Percentiles rank a stretch among this genome's conserved stretches.
phyloP scores from a whole-genome alignment of 352 stramenopile species.

The Pythium utonaiense region DNA sequence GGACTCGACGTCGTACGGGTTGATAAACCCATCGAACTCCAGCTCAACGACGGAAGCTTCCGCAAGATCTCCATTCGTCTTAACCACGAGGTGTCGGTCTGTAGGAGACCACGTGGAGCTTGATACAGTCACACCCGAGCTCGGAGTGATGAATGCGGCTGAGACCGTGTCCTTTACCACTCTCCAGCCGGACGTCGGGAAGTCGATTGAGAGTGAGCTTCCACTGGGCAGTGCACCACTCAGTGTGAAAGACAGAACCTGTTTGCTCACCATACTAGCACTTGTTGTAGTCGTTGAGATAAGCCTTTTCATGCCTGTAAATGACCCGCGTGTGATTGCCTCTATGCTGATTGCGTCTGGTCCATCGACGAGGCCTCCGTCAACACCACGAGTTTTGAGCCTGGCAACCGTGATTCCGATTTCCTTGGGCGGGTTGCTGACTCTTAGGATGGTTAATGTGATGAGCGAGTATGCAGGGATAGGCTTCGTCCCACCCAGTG shows the following conservation, averaged over 20 bases:
- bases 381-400: slow-evolving; percentile 31
- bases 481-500: slow-evolving; percentile 17
- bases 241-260: slow-evolving; percentile 36
- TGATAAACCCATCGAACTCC: slow-evolving; percentile 46
- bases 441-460: slow-evolving; percentile 27
- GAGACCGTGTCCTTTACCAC: slow-evolving; percentile 7
- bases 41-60: slow-evolving; percentile 37
- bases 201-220: slow-evolving; percentile 33
- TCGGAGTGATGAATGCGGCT: slow-evolving; percentile 33
- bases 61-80: slow-evolving; percentile 35
- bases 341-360: slow-evolving; percentile 40
- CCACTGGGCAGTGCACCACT: slow-evolving; percentile 49
- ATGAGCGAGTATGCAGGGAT: slow-evolving; percentile 34
- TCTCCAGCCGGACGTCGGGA: slow-evolving; percentile 45
- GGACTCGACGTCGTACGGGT: slow-evolving; percentile 38
- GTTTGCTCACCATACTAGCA: slow-evolving; percentile 55
- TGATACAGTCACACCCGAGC: slow-evolving; percentile 29
- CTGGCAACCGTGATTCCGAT: slow-evolving; percentile 37
- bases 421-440: slow-evolving; percentile 57
- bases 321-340: slow-evolving; percentile 31
- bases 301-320: slow-evolving; percentile 37
- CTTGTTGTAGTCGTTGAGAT: slow-evolving; percentile 34
- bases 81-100: slow-evolving; percentile 29
- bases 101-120: slow-evolving; percentile 29
- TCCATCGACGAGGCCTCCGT: slow-evolving; percentile 47